A percentile compares a stretch with the other conserved stretches of the same genome.
Evolutionary conservation across 2,329 filamentous ascomycete species (phyloP).

Genomic region (Microdochium paspali): DNA sequence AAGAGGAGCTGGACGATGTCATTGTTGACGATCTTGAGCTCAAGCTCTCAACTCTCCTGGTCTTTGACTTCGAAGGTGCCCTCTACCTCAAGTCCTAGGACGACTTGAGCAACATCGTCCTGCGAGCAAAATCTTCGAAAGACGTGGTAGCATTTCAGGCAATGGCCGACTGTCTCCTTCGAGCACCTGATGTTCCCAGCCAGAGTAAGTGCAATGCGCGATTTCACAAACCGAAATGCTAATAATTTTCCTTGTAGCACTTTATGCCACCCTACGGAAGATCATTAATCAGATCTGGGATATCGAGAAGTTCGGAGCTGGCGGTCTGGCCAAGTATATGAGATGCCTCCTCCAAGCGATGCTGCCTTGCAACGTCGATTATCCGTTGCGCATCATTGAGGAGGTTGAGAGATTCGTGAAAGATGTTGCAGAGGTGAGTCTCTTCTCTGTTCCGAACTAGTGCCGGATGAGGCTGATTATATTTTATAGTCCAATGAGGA

Average conservation of each 20-base stretch:
- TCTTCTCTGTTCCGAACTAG: not conserved
- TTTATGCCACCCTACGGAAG: conserved; percentile 47
- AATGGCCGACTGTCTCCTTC: conserved; percentile 57
- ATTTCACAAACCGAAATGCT: not conserved
- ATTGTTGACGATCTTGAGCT: conserved; percentile 41
- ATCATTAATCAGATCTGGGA: conserved; percentile 62
- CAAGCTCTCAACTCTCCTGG: conserved; percentile 58
- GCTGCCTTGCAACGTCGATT: conserved; percentile 42
- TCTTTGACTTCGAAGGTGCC: conserved; percentile 73
- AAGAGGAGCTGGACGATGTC: conserved; percentile 28
- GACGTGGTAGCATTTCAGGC: conserved; percentile 43
- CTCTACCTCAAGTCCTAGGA: conserved; percentile 60
- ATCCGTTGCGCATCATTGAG: conserved; percentile 53
- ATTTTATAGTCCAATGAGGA: conserved; percentile 24
- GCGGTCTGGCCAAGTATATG: conserved; percentile 65
- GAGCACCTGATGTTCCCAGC: conserved; percentile 36
- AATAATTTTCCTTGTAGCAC: conserved; percentile 23
- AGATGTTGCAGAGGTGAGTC: conserved; percentile 35
- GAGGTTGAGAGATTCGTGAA: conserved; percentile 48
- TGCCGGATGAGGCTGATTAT: conserved; percentile 2
- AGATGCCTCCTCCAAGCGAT: conserved; percentile 66
- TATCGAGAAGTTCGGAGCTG: conserved; percentile 43
- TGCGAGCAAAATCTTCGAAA: conserved; percentile 33
- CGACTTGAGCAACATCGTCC: conserved; percentile 50
- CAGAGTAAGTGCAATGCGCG: conserved; percentile 28